A percentile compares a stretch with the other conserved stretches of the same genome.
These are phyloP conservation scores for Diversispora epigaea DNA, from an alignment of 192 early-diverging fungal species.

Conservation along the genomic window DNA sequence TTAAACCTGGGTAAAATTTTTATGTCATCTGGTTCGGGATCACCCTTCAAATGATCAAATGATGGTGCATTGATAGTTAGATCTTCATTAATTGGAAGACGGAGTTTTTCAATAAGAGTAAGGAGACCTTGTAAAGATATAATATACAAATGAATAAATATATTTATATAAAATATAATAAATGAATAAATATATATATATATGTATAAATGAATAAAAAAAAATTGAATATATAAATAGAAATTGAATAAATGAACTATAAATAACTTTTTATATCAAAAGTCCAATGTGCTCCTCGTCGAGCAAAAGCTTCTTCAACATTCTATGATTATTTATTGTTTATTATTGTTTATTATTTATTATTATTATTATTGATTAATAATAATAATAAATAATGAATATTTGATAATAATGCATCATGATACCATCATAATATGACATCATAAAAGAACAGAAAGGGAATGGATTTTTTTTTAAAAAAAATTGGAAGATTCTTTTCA, in stretches of 20 bases:
- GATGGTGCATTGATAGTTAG: constrained; percentile 42
- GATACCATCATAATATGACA: no score
- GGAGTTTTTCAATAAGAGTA: constrained; percentile 25
- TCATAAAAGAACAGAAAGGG: no score
- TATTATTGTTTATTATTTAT: background rate
- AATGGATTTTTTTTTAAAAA: no score
- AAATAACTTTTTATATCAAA: constrained; percentile 44
- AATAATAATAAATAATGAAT: no score
- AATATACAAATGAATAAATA: background rate
- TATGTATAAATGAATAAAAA: background rate
- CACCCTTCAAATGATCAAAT: constrained; percentile 50
- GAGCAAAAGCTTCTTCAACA: constrained; percentile 43
- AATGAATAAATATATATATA: background rate
- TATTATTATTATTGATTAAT: background rate
- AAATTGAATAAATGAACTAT: background rate
- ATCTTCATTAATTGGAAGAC: constrained; percentile 19
- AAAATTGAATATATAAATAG: background rate
- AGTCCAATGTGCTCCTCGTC: constrained; percentile 56
- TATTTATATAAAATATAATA: background rate
- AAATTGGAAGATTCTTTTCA: no score
- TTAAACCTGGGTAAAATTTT: constrained; percentile 36
- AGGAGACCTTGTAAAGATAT: constrained; percentile 23
- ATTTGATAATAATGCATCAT: no score
- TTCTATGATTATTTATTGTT: constrained; percentile 31
- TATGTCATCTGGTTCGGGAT: constrained; percentile 49